phyloP scores from a whole-genome alignment of 495 filamentous ascomycete genomes.

The Neohortaea acidophila region DNA sequence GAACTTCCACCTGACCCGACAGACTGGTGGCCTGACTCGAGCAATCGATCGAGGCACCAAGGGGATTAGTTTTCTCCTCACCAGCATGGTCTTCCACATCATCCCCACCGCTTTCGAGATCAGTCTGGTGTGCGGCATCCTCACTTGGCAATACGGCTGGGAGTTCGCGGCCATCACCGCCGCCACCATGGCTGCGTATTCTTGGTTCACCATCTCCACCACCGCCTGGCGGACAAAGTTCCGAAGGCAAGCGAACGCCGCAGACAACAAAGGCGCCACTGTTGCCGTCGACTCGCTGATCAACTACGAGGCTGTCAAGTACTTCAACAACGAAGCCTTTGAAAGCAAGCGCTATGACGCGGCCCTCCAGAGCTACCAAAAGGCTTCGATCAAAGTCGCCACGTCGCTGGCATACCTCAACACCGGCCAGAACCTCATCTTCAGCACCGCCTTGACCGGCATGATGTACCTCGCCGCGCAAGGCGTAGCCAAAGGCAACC shows the following conservation, averaged over 20 bases:
- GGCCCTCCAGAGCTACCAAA: constrained; percentile 73
- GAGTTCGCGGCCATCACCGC: constrained; percentile 87
- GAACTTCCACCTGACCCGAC: constrained; percentile 82
- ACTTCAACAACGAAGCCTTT: constrained; percentile 97
- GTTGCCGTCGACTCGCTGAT: constrained; percentile 92
- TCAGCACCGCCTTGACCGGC: constrained; percentile 80
- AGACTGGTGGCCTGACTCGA: constrained; percentile 85
- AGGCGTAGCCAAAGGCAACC: constrained; percentile 60
- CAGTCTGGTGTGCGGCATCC: constrained; percentile 80
- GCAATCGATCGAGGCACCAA: constrained; percentile 96
- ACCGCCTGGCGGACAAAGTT: constrained; percentile 97
- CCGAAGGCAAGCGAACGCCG: constrained; percentile 81
- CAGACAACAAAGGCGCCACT: constrained; percentile 88
- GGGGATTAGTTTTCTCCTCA: constrained; percentile 90
- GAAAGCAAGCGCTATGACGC: constrained; percentile 83
- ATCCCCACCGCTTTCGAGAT: constrained; percentile 90
- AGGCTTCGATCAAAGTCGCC: constrained; percentile 87
- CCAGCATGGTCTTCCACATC: constrained; percentile 97
- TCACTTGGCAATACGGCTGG: constrained; percentile 86
- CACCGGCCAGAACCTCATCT: constrained; percentile 96
- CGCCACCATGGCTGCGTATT: constrained; percentile 81
- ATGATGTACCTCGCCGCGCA: constrained; percentile 97
- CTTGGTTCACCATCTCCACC: constrained; percentile 85
- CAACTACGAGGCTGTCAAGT: constrained; percentile 98
- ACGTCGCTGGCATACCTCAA: constrained; percentile 88